phyloP scores from a whole-genome alignment of 2,329 filamentous ascomycete genomes.

The Fusarium oxysporum region DNA sequence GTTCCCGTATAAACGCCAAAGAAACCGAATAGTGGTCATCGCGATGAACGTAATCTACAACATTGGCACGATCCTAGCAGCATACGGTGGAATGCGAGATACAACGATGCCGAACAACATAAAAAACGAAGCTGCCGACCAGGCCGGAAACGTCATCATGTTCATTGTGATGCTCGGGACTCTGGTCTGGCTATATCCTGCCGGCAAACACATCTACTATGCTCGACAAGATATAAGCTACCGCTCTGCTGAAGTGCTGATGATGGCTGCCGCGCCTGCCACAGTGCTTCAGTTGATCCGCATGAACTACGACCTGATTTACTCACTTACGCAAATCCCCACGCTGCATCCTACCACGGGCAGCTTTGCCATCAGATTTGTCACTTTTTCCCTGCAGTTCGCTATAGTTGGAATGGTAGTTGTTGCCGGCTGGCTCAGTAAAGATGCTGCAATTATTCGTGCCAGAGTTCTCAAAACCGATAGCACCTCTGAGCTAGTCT shows the following conservation, averaged over 20 bases:
- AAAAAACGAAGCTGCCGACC: background rate
- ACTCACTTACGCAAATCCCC: background rate
- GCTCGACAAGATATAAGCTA: background rate
- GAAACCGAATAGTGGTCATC: background rate
- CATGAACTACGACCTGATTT: background rate
- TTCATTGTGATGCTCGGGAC: background rate
- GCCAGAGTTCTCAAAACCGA: background rate
- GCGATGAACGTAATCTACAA: background rate
- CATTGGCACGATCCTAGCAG: background rate
- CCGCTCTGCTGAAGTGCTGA: background rate
- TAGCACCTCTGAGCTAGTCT: background rate
- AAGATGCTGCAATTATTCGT: background rate
- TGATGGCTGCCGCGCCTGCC: background rate
- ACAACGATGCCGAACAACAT: background rate
- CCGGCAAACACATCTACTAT: background rate
- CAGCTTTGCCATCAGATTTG: background rate
- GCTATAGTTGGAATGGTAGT: background rate
- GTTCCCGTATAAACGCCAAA: background rate
- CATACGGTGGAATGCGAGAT: background rate
- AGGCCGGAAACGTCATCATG: background rate
- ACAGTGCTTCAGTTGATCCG: background rate
- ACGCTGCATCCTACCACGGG: background rate
- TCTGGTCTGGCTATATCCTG: background rate
- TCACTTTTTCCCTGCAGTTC: background rate
- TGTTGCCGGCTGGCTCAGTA: background rate